Percentiles rank a stretch among this genome's conserved stretches.
Evolutionary conservation across 495 filamentous ascomycete species (phyloP).

Genomic region (Elaphomyces granulatus): DNA sequence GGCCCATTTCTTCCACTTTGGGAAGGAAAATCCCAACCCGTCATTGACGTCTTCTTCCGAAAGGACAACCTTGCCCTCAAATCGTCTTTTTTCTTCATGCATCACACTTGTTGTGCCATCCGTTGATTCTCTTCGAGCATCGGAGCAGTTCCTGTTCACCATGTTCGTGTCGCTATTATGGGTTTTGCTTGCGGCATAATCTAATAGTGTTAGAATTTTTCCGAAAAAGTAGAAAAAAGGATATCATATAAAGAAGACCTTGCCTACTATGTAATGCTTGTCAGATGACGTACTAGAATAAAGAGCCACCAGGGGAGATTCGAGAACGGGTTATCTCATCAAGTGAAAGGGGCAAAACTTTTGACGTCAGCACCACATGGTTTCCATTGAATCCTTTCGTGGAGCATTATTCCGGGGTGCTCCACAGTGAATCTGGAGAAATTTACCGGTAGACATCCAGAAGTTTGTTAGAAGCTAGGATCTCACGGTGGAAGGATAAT

Average conservation of each 20-base stretch:
- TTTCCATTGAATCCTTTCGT: neutral
- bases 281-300: no score
- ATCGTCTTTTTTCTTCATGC: conserved; percentile 3
- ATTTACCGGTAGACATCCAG: no score
- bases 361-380: neutral
- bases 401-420: neutral
- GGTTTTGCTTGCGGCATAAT: neutral
- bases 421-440: neutral
- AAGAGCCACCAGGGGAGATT: no score
- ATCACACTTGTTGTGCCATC: conserved; percentile 6
- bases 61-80: conserved; percentile 38
- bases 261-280: neutral
- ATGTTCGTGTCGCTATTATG: neutral
- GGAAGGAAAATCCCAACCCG: conserved; percentile 43
- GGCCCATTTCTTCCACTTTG: conserved; percentile 49
- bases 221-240: neutral
- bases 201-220: neutral
- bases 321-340: neutral
- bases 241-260: neutral
- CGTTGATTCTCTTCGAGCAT: conserved; percentile 1
- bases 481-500: no score
- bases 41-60: conserved; percentile 43
- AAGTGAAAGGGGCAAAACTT: neutral
- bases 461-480: no score
- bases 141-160: no score